Evolutionary conservation across 345 rosid genomes (phyloP).

Genomic region (Physaria fendleri): DNA sequence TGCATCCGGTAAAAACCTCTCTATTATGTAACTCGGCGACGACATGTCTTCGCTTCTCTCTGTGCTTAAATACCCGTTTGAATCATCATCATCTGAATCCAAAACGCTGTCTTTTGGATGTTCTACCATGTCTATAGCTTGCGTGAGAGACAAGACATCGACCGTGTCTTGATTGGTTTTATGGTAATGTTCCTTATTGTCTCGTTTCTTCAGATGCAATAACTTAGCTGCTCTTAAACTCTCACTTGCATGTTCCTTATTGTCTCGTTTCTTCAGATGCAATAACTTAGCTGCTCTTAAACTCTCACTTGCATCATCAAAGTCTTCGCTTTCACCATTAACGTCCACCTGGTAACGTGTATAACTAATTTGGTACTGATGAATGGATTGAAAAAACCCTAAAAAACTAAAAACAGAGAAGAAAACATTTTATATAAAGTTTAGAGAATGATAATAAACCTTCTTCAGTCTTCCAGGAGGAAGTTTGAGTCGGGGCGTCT

Average conservation of each 20-base stretch:
- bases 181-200: conserved; percentile 9
- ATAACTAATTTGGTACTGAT: neutral
- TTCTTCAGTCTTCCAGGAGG: conserved; percentile 54
- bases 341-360: conserved; percentile 25
- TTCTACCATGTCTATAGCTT: conserved; percentile 74
- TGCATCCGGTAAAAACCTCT: conserved; percentile 71
- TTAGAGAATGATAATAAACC: conserved; percentile 29
- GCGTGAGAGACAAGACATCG: conserved; percentile 68
- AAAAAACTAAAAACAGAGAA: neutral
- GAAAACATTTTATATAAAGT: neutral
- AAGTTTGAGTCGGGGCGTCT: conserved; percentile 58
- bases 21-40: conserved; percentile 65
- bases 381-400: neutral
- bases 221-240: conserved; percentile 32
- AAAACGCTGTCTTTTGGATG: conserved; percentile 31
- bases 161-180: conserved; percentile 20
- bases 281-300: conserved; percentile 31
- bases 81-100: conserved; percentile 18
- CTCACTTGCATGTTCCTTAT: conserved; percentile 23
- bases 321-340: conserved; percentile 31
- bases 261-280: conserved; percentile 16
- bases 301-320: conserved; percentile 21
- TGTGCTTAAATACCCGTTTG: conserved; percentile 33
- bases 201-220: conserved; percentile 11
- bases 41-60: conserved; percentile 31